A percentile compares a stretch with the other conserved stretches of the same genome.
These are phyloP conservation scores for Phytophthora pisi DNA, from an alignment of 352 stramenopile species.

Conservation along the genomic window DNA sequence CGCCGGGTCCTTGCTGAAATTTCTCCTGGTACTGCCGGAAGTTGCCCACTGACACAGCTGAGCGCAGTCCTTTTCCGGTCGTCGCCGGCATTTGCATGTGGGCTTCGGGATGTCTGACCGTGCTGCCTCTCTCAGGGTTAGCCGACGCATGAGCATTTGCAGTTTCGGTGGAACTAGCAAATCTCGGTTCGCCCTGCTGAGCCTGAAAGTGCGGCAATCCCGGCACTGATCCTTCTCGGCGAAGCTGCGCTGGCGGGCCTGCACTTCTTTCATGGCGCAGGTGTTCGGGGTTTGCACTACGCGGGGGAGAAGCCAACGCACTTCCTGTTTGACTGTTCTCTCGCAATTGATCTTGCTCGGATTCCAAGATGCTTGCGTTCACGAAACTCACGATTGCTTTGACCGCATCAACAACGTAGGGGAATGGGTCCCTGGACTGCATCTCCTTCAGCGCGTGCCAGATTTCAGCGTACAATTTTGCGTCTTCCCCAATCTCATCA, in stretches of 20 bases:
- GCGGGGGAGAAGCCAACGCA: slow-evolving; percentile 33
- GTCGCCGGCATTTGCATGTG: slow-evolving; percentile 19
- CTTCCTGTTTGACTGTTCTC: slow-evolving; percentile 34
- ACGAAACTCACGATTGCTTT: slow-evolving; percentile 73
- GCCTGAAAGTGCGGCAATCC: slow-evolving; percentile 22
- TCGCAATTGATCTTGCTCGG: slow-evolving; percentile 58
- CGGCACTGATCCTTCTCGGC: slow-evolving; percentile 48
- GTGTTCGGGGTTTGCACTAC: slow-evolving; percentile 28
- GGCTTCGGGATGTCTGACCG: slow-evolving; percentile 28
- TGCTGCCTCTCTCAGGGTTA: slow-evolving; percentile 25
- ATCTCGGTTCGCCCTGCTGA: slow-evolving; percentile 24
- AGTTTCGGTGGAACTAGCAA: slow-evolving; percentile 18
- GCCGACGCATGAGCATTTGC: neutral
- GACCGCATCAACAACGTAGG: slow-evolving; percentile 62
- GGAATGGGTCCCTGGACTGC: slow-evolving; percentile 89
- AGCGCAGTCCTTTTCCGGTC: slow-evolving; percentile 45
- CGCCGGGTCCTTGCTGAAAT: slow-evolving; percentile 28
- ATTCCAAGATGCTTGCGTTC: slow-evolving; percentile 60
- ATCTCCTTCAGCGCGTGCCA: slow-evolving; percentile 88
- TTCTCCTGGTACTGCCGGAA: slow-evolving; percentile 75
- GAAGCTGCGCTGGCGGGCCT: slow-evolving; percentile 28
- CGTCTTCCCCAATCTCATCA: slow-evolving; percentile 53
- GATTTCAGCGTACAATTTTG: slow-evolving; percentile 86
- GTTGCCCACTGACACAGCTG: slow-evolving; percentile 75
- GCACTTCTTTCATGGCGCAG: slow-evolving; percentile 22